Evolutionary conservation across 176 grass and related monocot species (phyloP).

Genomic region (Ananas comosus): DNA sequence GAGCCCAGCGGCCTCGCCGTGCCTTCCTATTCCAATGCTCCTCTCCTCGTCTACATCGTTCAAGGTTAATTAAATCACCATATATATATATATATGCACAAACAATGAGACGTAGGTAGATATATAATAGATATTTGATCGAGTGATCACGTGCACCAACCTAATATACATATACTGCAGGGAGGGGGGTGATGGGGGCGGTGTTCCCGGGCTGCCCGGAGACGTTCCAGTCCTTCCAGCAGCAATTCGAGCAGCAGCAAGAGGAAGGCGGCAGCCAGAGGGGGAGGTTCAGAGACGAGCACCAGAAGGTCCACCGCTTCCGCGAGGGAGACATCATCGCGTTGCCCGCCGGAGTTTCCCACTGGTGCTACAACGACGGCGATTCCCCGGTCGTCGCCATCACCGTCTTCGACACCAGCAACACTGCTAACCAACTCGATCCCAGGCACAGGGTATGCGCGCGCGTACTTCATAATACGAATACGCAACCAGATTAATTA

Average conservation of each 20-base stretch:
- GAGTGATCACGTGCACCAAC: too few species aligned
- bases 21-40: conserved; percentile 26
- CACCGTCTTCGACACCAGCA: conserved; percentile 23
- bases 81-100: background rate
- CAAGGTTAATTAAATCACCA: conserved; percentile 13
- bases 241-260: conserved; percentile 6
- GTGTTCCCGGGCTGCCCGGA: conserved; percentile 32
- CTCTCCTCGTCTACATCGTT: conserved; percentile 20
- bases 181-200: conserved; percentile 15
- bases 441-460: conserved; percentile 17
- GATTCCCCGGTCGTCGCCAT: conserved; percentile 24
- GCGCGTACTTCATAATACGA: too few species aligned
- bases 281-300: conserved; percentile 27
- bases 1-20: conserved; percentile 22
- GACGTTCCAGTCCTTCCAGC: conserved; percentile 28
- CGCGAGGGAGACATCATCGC: conserved; percentile 29
- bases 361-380: conserved; percentile 36
- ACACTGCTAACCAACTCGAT: conserved; percentile 31
- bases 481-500: too few species aligned
- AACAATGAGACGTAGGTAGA: too few species aligned
- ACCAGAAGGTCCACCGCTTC: conserved; percentile 30
- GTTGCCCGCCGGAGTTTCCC: conserved; percentile 21
- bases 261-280: conserved; percentile 7
- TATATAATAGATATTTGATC: too few species aligned
- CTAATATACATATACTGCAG: conserved; percentile 1